Evolutionary conservation across 2,329 filamentous ascomycete genomes (phyloP).

Genomic region (Eurotiales sp.): DNA sequence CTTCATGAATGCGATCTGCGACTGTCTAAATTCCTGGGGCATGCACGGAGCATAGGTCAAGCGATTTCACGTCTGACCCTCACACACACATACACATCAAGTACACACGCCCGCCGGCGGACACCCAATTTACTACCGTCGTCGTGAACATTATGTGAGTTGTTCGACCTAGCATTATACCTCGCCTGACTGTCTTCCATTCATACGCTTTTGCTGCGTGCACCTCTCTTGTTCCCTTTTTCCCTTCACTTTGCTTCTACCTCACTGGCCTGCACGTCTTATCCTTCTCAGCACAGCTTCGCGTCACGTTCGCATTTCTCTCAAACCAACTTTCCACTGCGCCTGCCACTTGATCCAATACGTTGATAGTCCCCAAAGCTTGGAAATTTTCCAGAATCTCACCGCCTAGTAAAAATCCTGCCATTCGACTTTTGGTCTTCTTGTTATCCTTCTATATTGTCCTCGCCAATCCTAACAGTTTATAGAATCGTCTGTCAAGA

Average conservation of each 20-base stretch:
- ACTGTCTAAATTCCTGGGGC: conserved; percentile 37
- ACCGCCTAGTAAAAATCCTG: background rate
- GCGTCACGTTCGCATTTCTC: conserved; percentile 3
- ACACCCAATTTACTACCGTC: background rate
- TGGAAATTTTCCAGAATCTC: background rate
- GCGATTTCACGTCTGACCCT: conserved; percentile 18
- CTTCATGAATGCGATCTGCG: conserved; percentile 36
- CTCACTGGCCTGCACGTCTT: conserved; percentile 2
- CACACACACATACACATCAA: conserved; percentile 10
- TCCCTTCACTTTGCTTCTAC: background rate
- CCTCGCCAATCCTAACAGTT: background rate
- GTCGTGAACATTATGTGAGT: conserved; percentile 7
- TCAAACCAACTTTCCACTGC: conserved; percentile 1
- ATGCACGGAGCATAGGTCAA: conserved; percentile 41
- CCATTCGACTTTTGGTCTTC: background rate
- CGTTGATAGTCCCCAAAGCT: background rate
- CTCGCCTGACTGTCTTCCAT: conserved; percentile 5
- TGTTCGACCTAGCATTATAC: too few relatives aligned
- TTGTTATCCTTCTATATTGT: background rate
- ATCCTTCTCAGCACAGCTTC: background rate
- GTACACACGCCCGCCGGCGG: background rate
- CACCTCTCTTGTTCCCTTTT: too few relatives aligned
- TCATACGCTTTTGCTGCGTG: background rate
- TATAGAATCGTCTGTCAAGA: background rate
- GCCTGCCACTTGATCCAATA: conserved; percentile 2